Base-by-base conservation (phyloP, 2,329 filamentous ascomycete genomes). In the Fusarium mangiferae region DNA sequence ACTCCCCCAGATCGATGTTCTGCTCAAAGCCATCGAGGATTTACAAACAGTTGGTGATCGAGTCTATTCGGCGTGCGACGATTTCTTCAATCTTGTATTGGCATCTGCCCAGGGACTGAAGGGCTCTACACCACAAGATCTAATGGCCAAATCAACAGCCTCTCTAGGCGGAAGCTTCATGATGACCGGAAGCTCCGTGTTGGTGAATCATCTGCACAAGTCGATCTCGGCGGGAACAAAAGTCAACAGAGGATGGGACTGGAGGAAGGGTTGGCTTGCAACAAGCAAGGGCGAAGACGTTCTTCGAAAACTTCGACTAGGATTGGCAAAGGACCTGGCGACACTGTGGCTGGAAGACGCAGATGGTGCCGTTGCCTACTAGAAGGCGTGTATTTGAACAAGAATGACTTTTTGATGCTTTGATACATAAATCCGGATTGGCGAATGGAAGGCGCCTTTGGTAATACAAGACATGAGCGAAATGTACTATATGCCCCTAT, bases 11-110 rank as follows among this genome's bases (percentile, higher is more conserved):
- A 91, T 96, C 76, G 92, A 94, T 75, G 87, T 87, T 24, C 85
- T 96, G 30, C 89, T 96, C 68, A 92, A 93, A 74, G 92, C 93
- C 2, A 88, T 95, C 58, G 94, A 96, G 81, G 94, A 96, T 80
- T 84, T 96, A 22, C 88, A 96, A 81, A 93, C 93, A 0, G 92
- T 96, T 22, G 87, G 91, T 11, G 88, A 90, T 24, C 89, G 92
- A 57, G 91, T 97, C 13, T 94, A 92, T 78, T 84, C 87, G 1
- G 91, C 92, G 30, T 94, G 93, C 79, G 92, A 94, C 73, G 93
- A 94, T 77, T 96, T 95, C 79, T 90, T 97, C 79, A 85, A 89
- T 70, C 89, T 94, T 2, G 93, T 95, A 11, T 84, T 97, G 28
- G 86, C 90, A n/a, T 92, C 93, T 11, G 90, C 89, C 22, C 90